Evolutionary conservation across 2,329 filamentous ascomycete genomes (phyloP).

Genomic region (Aspergillus caelatus): DNA sequence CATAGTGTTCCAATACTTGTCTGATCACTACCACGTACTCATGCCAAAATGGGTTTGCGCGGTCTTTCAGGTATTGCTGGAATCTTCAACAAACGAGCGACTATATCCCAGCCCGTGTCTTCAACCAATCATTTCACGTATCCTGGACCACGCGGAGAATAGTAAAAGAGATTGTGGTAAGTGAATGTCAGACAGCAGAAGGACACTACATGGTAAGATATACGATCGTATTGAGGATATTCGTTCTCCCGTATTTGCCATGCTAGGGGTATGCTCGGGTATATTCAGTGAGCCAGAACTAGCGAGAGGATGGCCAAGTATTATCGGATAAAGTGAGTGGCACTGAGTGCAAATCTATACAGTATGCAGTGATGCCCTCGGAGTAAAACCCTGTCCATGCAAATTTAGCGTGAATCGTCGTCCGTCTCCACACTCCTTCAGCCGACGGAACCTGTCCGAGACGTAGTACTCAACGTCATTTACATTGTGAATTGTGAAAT

Average conservation of each 20-base stretch:
- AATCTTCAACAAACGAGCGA: background rate
- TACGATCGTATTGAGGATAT: too few relatives aligned
- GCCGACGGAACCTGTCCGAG: constrained; percentile 1
- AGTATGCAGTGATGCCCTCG: background rate
- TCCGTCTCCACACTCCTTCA: constrained; percentile 12
- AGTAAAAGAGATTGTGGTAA: too few relatives aligned
- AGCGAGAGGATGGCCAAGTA: background rate
- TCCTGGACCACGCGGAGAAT: background rate
- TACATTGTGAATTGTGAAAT: background rate
- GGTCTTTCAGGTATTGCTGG: background rate
- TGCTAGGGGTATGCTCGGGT: background rate
- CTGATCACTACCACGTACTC: too few relatives aligned
- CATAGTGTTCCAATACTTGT: too few relatives aligned
- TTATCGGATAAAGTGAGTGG: background rate
- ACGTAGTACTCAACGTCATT: background rate
- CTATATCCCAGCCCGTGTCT: background rate
- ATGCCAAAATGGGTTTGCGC: background rate
- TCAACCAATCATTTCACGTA: background rate
- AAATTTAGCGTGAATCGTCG: background rate
- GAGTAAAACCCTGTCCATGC: background rate
- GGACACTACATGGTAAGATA: background rate
- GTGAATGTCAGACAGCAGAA: background rate
- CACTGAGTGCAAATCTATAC: too few relatives aligned
- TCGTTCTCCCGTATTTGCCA: background rate
- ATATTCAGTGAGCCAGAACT: background rate